Evolutionary conservation across 306 rosid genomes (phyloP), one percentile per base, ranked within the genome.

Genomic region (Fragaria vesca): DNA sequence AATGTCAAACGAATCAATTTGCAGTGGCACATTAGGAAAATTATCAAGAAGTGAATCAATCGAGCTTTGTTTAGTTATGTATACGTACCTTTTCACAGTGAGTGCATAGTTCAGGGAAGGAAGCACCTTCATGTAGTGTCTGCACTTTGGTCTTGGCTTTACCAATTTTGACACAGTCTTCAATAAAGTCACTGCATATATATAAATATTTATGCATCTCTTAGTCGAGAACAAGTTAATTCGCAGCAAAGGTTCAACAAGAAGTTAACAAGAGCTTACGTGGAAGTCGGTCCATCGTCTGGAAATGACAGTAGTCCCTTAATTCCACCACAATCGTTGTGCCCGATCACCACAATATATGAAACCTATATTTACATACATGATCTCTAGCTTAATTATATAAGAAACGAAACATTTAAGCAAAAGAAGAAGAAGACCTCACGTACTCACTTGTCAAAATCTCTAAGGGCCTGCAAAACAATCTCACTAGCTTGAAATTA

Each of bases 281-380:
- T 93, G 1, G 91, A 76, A 85, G 78, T 78, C 18, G 82, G 2
- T 79, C 93, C 97, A 80, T 89, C 90, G 46, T 13, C 85, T 46
- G 93, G 87, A 30, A 93, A 63, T 24, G 93, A 87, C 84, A 93
- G 15, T 65, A 93, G 98, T 18, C 93, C 98, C 90, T 93, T 93
- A 28, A 93, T 91, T 66, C 98, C 98, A 63, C 98, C 98, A 85
- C 98, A 91, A 85, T 92, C 97, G 61, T 97, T 93, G 90, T 93
- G 98, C 30, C 91, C 91, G 70, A 88, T 84, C 79, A 88, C 91
- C 75, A 88, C 86, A 79, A 95, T 95, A 82, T 91, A 76, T 72
- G 87, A 80, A 46, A 95, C 98, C 98, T 95, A 18, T 6, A 21
- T 12, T 16, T 36, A 65, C 69, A 16, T 34, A 12, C 52, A 73